phyloP scores from a whole-genome alignment of 2,329 filamentous ascomycete genomes.

The Epichloe gansuensis region DNA sequence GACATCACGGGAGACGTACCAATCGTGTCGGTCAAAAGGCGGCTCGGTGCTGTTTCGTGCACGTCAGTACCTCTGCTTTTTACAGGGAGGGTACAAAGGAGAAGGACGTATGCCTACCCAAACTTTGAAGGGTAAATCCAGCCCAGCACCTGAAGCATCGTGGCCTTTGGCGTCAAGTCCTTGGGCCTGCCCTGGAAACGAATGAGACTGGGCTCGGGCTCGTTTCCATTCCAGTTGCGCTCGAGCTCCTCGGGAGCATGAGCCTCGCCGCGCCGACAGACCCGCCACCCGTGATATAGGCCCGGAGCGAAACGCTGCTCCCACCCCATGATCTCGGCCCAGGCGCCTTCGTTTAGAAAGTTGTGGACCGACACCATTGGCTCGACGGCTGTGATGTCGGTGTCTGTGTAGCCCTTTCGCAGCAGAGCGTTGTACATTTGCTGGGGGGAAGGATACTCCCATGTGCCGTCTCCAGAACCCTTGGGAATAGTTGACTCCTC shows the following conservation, averaged over 20 bases:
- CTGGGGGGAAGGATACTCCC: conserved; percentile 97
- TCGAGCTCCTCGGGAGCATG: conserved; percentile 34
- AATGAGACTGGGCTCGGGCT: conserved; percentile 57
- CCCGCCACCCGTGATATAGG: conserved; percentile 56
- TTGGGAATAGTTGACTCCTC: conserved; percentile 87
- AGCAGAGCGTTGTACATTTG: conserved; percentile 99
- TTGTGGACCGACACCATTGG: conserved; percentile 98
- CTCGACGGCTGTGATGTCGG: conserved; percentile 83
- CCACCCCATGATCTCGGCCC: conserved; percentile 90
- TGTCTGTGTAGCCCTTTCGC: conserved; percentile 91
- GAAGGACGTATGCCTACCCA: conserved; percentile 40
- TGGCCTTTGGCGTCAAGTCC: conserved; percentile 84
- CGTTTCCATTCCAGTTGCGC: conserved; percentile 39
- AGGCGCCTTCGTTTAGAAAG: conserved; percentile 94
- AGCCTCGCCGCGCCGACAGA: conserved; percentile 62
- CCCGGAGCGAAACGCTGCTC: conserved; percentile 74
- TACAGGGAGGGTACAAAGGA: neutral
- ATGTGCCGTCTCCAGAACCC: conserved; percentile 63
- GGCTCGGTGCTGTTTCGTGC: conserved; percentile 50
- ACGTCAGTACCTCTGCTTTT: conserved; percentile 1
- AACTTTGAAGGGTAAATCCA: conserved; percentile 70
- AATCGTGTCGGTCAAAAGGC: conserved; percentile 94
- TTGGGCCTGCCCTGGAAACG: conserved; percentile 81
- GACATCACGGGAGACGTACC: conserved; percentile 70
- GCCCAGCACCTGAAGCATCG: conserved; percentile 68